Evolutionary conservation across 164 flowering plant genomes (phyloP).

Genomic region (Tetrastigma voinierianum): DNA sequence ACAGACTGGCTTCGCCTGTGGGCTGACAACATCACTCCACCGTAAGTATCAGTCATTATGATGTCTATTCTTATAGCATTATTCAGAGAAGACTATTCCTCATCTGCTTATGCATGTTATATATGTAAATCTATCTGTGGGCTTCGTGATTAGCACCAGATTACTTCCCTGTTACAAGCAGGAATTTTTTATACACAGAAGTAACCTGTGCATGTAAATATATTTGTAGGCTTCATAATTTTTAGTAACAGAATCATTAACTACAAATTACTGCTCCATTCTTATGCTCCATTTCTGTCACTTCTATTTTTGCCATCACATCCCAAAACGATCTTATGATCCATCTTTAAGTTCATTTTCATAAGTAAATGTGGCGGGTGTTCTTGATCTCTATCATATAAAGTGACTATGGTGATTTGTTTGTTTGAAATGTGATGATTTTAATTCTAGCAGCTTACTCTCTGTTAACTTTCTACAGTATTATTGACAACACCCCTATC

Average conservation of each 20-base stretch:
- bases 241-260: too few relatives aligned
- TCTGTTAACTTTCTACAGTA: conserved; percentile 40
- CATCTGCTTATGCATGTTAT: conserved; percentile 3
- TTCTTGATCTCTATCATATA: neutral
- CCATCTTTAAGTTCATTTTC: neutral
- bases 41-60: conserved; percentile 41
- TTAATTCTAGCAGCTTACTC: conserved; percentile 5
- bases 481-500: conserved; percentile 65
- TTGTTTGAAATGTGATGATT: neutral
- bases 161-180: too few relatives aligned
- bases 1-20: conserved; percentile 95
- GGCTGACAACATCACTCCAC: conserved; percentile 65
- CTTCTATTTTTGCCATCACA: neutral
- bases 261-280: neutral
- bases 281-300: neutral
- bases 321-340: neutral
- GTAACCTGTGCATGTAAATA: neutral
- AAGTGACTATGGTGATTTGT: conserved; percentile 2
- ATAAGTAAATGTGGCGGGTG: neutral
- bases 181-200: too few relatives aligned
- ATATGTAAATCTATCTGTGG: neutral
- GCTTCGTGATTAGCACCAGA: too few relatives aligned
- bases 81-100: neutral
- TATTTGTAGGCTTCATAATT: neutral
- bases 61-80: neutral